Conservation (phyloP, 2,329 filamentous ascomycete species). For the Torrubiellomyces zombiae region DNA sequence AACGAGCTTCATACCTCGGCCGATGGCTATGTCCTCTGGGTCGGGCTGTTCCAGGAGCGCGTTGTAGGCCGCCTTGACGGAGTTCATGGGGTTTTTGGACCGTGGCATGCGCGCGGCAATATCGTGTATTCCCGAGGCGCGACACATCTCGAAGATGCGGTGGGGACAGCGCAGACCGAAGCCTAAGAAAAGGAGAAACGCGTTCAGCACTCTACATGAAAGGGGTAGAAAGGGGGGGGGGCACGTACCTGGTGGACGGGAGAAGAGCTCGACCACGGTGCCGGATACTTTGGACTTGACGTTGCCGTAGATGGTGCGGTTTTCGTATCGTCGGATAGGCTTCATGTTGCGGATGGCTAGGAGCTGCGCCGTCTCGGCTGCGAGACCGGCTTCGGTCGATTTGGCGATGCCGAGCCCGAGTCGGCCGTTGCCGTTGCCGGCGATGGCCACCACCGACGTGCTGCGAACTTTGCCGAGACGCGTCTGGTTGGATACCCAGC, state of each 20-base stretch:
- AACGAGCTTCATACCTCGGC: slow-evolving; percentile 84
- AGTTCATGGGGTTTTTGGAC: slow-evolving; percentile 93
- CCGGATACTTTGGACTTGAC: slow-evolving; percentile 73
- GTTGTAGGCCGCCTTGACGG: slow-evolving; percentile 77
- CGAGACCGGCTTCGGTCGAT: slow-evolving; percentile 54
- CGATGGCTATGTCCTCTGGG: slow-evolving; percentile 78
- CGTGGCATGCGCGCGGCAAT: slow-evolving; percentile 69
- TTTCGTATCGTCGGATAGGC: slow-evolving; percentile 82
- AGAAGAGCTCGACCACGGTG: slow-evolving; percentile 65
- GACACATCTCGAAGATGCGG: slow-evolving; percentile 88
- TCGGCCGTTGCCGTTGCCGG: slow-evolving; percentile 73
- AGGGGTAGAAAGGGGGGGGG: background rate
- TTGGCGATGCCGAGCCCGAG: slow-evolving; percentile 86
- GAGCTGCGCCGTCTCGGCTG: slow-evolving; percentile 55
- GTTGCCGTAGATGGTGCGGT: slow-evolving; percentile 78
- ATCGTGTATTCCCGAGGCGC: slow-evolving; percentile 72
- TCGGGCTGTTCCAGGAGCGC: slow-evolving; percentile 70
- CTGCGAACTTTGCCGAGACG: slow-evolving; percentile 85
- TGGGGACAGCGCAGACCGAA: slow-evolving; percentile 87
- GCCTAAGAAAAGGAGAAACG: slow-evolving; percentile 32
- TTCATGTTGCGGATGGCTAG: slow-evolving; percentile 81
- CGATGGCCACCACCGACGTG: slow-evolving; percentile 59
- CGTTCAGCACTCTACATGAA: background rate
- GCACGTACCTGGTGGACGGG: slow-evolving; percentile 69
- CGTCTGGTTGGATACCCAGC: slow-evolving; percentile 78